Evolutionary conservation across 352 stramenopile species (phyloP).

Genomic region (Elongisporangium senticosum): DNA sequence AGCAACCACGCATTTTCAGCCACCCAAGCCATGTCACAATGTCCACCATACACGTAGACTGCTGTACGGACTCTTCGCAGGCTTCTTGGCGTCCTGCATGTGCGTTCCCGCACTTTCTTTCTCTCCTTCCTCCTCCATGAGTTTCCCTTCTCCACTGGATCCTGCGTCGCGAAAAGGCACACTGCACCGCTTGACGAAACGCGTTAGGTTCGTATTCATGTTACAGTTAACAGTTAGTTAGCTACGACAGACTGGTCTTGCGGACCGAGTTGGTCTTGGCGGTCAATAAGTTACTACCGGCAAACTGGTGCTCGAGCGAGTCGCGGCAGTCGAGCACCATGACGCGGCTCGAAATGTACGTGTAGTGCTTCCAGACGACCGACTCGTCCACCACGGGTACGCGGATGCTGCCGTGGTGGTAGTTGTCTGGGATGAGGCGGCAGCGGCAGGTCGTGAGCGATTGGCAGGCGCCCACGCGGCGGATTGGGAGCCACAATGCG

Average conservation of each 20-base stretch:
- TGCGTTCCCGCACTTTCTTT: slow-evolving; percentile 3
- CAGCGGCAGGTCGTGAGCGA: slow-evolving; percentile 60
- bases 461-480: slow-evolving; percentile 39
- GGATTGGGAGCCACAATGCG: slow-evolving; percentile 62
- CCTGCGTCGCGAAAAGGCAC: neutral
- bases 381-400: slow-evolving; percentile 68
- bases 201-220: slow-evolving; percentile 1
- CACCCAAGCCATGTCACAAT: neutral
- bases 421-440: slow-evolving; percentile 65
- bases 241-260: slow-evolving; percentile 31
- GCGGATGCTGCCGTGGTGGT: slow-evolving; percentile 59
- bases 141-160: neutral
- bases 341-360: slow-evolving; percentile 53
- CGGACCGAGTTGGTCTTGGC: slow-evolving; percentile 12
- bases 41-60: neutral
- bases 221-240: slow-evolving; percentile 1
- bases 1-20: neutral
- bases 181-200: neutral
- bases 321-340: slow-evolving; percentile 40
- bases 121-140: neutral
- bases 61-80: slow-evolving; percentile 9
- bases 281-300: slow-evolving; percentile 10
- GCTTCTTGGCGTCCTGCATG: slow-evolving; percentile 7
- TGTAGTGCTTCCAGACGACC: slow-evolving; percentile 73
- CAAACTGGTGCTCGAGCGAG: slow-evolving; percentile 8